Conservation (phyloP, 106 monocot genomes). For the Xerophyta viscosa region DNA sequence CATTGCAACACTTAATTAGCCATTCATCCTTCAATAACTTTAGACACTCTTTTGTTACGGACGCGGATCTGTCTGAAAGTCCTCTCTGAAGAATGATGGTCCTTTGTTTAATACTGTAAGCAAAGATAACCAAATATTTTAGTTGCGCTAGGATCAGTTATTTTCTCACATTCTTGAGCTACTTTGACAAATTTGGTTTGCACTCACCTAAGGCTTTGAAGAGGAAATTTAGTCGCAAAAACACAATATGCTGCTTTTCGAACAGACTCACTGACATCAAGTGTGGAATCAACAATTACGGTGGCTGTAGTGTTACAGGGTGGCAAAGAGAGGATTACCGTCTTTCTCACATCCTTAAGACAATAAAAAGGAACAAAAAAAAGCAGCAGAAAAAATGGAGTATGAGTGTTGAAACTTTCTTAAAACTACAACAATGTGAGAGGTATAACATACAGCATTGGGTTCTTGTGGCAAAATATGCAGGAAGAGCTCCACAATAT, state of each 20-base stretch:
- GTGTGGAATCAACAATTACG: slow-evolving; percentile 52
- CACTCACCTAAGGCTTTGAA: slow-evolving; percentile 86
- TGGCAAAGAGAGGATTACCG: slow-evolving; percentile 66
- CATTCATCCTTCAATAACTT: slow-evolving; percentile 93
- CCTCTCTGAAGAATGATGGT: slow-evolving; percentile 83
- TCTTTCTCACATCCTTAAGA: slow-evolving; percentile 74
- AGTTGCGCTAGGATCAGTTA: too few relatives aligned
- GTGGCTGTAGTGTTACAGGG: slow-evolving; percentile 46
- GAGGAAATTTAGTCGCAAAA: slow-evolving; percentile 76
- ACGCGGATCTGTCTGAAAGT: slow-evolving; percentile 61
- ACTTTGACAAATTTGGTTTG: too few relatives aligned
- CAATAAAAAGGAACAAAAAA: not conserved
- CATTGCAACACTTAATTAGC: slow-evolving; percentile 62
- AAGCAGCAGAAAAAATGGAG: not conserved
- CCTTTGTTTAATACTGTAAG: slow-evolving; percentile 79
- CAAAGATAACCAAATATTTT: not conserved
- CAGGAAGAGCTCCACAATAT: slow-evolving; percentile 57
- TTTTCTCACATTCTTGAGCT: not conserved
- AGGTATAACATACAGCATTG: slow-evolving; percentile 69
- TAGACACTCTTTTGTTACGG: slow-evolving; percentile 63
- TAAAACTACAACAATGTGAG: too few relatives aligned
- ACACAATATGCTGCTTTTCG: slow-evolving; percentile 70
- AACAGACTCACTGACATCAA: slow-evolving; percentile 80
- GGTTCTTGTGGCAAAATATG: slow-evolving; percentile 47
- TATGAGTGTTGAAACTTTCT: not conserved